phyloP scores from a whole-genome alignment of 179 eudicot species.

The Pouteria campechiana region DNA sequence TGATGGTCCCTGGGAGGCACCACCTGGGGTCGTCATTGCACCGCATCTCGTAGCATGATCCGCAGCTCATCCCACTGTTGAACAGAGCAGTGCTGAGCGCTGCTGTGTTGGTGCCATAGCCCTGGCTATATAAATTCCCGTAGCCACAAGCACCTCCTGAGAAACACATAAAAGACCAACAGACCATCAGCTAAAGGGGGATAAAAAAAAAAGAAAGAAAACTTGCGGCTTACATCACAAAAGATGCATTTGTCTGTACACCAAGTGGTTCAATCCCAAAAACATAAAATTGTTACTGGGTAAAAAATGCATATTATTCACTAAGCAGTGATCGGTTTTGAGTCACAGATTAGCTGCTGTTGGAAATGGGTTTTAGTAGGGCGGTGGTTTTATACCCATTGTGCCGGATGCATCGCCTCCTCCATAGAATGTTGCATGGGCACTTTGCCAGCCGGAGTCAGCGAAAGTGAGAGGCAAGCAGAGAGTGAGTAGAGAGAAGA shows the following conservation, averaged over 20 bases:
- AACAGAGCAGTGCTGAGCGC: constrained; percentile 24
- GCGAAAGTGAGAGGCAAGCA: not conserved
- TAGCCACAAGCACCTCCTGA: constrained; percentile 33
- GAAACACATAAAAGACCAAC: not conserved
- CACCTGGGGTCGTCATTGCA: constrained; percentile 20
- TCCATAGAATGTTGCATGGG: constrained; percentile 12
- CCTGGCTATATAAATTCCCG: constrained; percentile 26
- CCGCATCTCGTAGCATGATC: constrained; percentile 18
- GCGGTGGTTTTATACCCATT: no score
- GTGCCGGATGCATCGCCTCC: constrained; percentile 12
- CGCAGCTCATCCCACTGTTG: constrained; percentile 18
- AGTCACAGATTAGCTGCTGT: no score
- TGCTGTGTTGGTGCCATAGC: constrained; percentile 27
- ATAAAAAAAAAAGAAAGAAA: not conserved
- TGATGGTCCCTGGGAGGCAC: constrained; percentile 16
- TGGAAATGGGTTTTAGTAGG: no score
- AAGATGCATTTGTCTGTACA: no score
- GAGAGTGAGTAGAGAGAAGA: not conserved
- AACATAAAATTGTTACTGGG: no score
- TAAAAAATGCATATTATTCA: not conserved
- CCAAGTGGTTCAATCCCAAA: no score
- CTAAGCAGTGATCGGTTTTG: no score
- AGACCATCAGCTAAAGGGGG: not conserved
- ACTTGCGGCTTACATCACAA: not conserved
- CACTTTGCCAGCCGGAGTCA: constrained; percentile 7